Base-by-base conservation (phyloP, 2,329 filamentous ascomycete genomes). In the Cercospora citrullina region DNA sequence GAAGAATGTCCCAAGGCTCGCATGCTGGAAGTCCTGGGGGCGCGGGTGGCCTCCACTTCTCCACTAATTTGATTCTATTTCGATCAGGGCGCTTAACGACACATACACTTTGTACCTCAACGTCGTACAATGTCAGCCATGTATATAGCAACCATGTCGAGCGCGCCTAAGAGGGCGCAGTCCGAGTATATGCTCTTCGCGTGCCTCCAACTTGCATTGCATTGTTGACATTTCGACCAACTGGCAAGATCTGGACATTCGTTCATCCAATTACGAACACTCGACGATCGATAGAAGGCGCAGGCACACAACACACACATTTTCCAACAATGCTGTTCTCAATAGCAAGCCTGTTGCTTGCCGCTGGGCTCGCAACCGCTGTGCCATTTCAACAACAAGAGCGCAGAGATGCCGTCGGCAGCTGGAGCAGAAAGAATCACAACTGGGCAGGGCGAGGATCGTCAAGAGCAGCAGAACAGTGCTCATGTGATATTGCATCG, bases 101-200 rank as follows among this genome's bases (percentile, higher is more conserved):
- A 39, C 67, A 67, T 59, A 48, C 51, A 39, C 26, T 42, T 60
- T 65, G 64, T 66, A 69, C 63, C 62, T 66, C 68, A 42, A 61
- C 21, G 72, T 72, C 28, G 71, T 67, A 72, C 71, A 72, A 65
- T 65, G 66, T 69, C 71, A 70, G 71, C 68, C 72, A 73, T 73
- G 71, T 72, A 74, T 75, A 75, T 75, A 75, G 73, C 70, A 74
- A 69, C 63, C 59, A 64, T 63, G 60, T 63, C 42, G 30, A 28
- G 42, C 42, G 60, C 60, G 60, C 36, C 30, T 62, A 48, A 16
- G 60, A 48, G 60, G 9, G 21, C 26, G 36, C 39, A 53, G n/a
- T 26, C 4, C 33, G 30, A 57, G 64, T 62, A 45, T 39, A 18
- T 62, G 21, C 64, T 65, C 30, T 39, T 63, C 45, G 21, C 63